Conservation (phyloP, 2,329 filamentous ascomycete species). For the Fusarium aywerte region DNA sequence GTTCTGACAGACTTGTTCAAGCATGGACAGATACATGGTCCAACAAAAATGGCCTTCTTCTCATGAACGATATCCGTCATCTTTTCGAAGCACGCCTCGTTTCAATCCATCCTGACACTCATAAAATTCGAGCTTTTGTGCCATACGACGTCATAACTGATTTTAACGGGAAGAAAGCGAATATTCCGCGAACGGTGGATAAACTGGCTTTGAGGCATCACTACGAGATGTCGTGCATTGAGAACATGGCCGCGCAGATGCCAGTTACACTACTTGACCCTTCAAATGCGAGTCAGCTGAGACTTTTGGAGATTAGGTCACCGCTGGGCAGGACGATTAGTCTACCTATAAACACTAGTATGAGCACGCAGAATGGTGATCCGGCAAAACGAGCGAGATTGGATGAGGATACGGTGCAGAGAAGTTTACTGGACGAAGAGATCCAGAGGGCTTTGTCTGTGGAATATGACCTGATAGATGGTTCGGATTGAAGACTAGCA, state of each 20-base stretch:
- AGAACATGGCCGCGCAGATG: constrained; percentile 4
- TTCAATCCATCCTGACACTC: constrained; percentile 41
- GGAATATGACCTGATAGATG: neutral
- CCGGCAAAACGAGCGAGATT: neutral
- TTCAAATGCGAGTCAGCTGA: neutral
- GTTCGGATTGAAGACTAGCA: neutral
- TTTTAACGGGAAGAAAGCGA: neutral
- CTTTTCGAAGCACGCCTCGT: constrained; percentile 36
- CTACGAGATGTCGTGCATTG: constrained; percentile 35
- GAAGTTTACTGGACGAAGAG: neutral
- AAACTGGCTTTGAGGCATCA: constrained; percentile 27
- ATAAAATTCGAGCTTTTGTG: constrained; percentile 21
- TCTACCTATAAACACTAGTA: neutral
- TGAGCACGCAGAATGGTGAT: neutral
- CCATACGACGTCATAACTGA: constrained; percentile 8
- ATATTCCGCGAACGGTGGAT: constrained; percentile 10
- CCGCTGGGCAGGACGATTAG: neutral
- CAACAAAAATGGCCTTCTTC: neutral
- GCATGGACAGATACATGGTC: neutral
- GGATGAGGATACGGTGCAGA: neutral
- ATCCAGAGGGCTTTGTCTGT: neutral
- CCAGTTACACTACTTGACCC: neutral
- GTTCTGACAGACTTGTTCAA: rapidly evolving
- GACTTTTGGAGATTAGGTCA: neutral
- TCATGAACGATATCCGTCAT: neutral